These are phyloP conservation scores for Megacollybia platyphylla DNA, from an alignment of 1,284 basidiomycete species.

Conservation along the genomic window DNA sequence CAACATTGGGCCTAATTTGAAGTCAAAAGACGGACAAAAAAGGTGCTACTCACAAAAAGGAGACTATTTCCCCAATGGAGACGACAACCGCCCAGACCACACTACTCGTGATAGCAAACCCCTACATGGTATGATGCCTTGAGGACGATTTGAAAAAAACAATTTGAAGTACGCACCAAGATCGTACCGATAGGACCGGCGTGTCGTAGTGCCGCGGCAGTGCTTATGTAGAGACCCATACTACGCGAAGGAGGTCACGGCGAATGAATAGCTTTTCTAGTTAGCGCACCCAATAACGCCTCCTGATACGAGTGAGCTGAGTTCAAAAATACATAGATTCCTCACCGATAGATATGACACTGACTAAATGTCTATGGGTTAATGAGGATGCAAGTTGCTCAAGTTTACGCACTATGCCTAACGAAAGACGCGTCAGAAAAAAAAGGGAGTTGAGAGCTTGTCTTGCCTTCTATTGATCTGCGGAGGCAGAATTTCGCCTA, in stretches of 20 bases:
- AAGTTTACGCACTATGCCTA: neutral
- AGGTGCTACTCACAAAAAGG: neutral
- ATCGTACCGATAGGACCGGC: neutral
- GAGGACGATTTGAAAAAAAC: neutral
- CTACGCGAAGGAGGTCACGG: neutral
- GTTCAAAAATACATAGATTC: too few relatives aligned
- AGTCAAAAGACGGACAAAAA: neutral
- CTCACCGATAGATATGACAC: neutral
- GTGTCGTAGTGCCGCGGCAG: neutral
- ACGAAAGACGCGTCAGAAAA: neutral
- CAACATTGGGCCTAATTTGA: neutral
- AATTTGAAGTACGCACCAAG: neutral
- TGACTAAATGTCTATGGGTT: neutral
- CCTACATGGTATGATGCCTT: neutral
- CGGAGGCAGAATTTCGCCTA: neutral
- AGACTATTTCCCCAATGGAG: neutral
- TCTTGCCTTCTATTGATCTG: neutral
- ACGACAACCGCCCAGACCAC: neutral
- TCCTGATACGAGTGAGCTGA: too few relatives aligned
- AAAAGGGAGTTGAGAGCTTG: neutral
- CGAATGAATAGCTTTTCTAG: neutral
- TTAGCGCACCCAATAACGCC: neutral
- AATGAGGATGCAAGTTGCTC: neutral
- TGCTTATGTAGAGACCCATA: neutral
- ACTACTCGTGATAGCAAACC: neutral